Evolutionary conservation across 495 filamentous ascomycete genomes (phyloP).

Genomic region (Xylaria telfairii): DNA sequence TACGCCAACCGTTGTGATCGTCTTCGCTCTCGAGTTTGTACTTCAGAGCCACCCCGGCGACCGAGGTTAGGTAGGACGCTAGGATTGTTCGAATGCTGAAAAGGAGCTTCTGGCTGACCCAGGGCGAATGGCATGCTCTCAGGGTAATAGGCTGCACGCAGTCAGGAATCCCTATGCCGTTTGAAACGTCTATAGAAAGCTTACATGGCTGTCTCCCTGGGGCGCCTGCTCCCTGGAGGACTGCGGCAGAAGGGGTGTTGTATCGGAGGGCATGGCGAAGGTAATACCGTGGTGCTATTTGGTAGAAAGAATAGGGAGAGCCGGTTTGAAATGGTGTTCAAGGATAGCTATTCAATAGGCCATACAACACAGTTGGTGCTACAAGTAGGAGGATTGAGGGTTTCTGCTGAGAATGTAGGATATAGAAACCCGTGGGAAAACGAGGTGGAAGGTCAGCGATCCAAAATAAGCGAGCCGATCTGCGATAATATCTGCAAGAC

Average conservation of each 20-base stretch:
- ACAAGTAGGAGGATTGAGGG: background rate
- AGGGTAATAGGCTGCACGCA: slow-evolving; percentile 52
- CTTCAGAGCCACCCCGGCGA: slow-evolving; percentile 46
- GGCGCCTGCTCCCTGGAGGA: slow-evolving; percentile 31
- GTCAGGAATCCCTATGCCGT: slow-evolving; percentile 26
- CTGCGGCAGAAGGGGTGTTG: slow-evolving; percentile 48
- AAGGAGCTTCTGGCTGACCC: slow-evolving; percentile 53
- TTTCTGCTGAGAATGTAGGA: background rate
- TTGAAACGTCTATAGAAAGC: slow-evolving; percentile 10
- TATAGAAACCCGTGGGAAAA: background rate
- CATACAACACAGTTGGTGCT: slow-evolving; percentile 18
- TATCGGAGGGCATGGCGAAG: slow-evolving; percentile 36
- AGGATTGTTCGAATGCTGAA: slow-evolving; percentile 47
- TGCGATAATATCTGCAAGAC: background rate
- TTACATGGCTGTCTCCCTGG: slow-evolving; percentile 43
- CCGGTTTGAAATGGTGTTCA: background rate
- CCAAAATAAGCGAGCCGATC: background rate
- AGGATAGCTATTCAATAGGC: slow-evolving; percentile 25
- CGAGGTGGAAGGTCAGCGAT: background rate
- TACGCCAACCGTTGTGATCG: slow-evolving; percentile 41
- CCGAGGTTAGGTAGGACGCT: slow-evolving; percentile 50
- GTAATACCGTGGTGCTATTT: slow-evolving; percentile 10
- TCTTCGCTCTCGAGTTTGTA: slow-evolving; percentile 47
- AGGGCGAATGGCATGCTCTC: slow-evolving; percentile 59
- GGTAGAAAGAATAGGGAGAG: slow-evolving; percentile 13